Evolutionary conservation across 129 eudicot genomes (phyloP), one percentile per base, ranked within the genome.

Genomic region (Arctium minus): DNA sequence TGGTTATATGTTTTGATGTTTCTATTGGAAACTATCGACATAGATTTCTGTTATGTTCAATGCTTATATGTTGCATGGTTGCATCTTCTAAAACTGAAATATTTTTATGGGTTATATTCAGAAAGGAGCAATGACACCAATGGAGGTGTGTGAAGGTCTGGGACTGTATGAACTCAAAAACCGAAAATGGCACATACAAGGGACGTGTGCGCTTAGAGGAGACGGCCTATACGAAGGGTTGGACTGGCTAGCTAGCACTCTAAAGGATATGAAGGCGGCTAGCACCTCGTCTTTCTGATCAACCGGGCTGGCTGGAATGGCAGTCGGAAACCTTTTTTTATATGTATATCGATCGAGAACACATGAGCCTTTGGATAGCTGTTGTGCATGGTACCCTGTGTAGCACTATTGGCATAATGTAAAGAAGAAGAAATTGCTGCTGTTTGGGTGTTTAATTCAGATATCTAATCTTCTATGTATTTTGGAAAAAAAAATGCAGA

Each of bases 171-270:
- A 93, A 79, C 98, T 96, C 74, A 92, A 90, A 78, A 90, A 92
- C 89, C 76, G 98, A 74, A 96, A 93, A 88, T 96, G 99, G 99
- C 99, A 96, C 83, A 91, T 96, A 85, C 99, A 96, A 83, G 99
- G 99, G 78, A 89, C 99, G 50, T 96, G 99, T 81, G 99, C 98
- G 33, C 92, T 96, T 38, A 92, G 79, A 88, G 99, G 99, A 83
- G 99, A 96, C 67, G 99, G 99, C 27, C 91, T 96, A 60, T 96
- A 96, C 22, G 99, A 96, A 85, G 99, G 99, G 40, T 77, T 96
- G 90, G 99, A 96, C 81, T 93, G 99, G 99, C 87, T 96, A 82
- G 84, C 99, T 17, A 93, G 91, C 92, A 93, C 99, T 75, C 90
- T 96, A 50, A 96, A 96, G 86, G 99, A 96, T 74, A 84, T 89